Evolutionary conservation across 1,139 yeast genomes (phyloP), one percentile per base, ranked within the genome.

Genomic region (Hyphopichia khmerensis): DNA sequence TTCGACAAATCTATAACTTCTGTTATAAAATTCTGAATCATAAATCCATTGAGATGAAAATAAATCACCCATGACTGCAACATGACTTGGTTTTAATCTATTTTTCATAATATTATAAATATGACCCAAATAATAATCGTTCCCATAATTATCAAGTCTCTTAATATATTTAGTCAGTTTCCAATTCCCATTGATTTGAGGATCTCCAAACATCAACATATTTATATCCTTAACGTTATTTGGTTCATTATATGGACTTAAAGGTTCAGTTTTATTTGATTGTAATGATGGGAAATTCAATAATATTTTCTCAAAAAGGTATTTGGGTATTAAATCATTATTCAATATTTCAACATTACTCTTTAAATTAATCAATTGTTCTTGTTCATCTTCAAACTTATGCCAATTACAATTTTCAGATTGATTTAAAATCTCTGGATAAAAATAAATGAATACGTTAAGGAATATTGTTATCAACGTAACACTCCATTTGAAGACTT

Each of bases 11-110:
- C 97, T 69, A 47, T 72, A 73, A 0, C 93, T 87, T 46, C 99
- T 75, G 56, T 83, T 80, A 59, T 76, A 83, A 62, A 88, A 93
- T 61, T 91, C 98, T 14, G 82, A 77, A 63, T 90, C 96, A 35
- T 76, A 75, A 48, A 93, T 89, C 98, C 99, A 93, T 66, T 93
- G 99, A 13, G 95, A 85, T n/a, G 96, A 87, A 49, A 93, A 82
- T 50, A 89, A 72, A 63, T 93, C 99, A 1, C 99, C 99, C 82
- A 93, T 77, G 0, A 90, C 95, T 0, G 88, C 87, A 10, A 88
- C 91, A 61, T 84, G 91, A 24, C 84, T 76, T 1, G 99, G 99
- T 3, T 70, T 51, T 46, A 87, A 65, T 48, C 90, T 65, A 11
- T 57, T 54, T 50, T 77, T 75, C 86, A 91, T 82, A 13, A 77